phyloP scores from a whole-genome alignment of 257 asterid genomes.

The Striga asiatica region DNA sequence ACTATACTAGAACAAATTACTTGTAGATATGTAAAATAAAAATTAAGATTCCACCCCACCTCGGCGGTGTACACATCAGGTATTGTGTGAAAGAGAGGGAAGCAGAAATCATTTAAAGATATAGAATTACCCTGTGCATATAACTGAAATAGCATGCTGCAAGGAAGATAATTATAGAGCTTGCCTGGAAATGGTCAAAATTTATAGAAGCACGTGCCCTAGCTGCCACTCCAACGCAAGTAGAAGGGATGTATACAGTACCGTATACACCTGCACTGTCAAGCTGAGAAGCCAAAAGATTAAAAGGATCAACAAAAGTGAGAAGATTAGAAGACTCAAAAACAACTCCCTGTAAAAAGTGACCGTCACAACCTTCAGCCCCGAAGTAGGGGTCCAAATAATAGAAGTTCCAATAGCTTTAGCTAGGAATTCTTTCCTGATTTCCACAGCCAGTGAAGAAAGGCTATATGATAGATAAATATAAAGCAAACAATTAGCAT shows the following conservation, averaged over 20 bases:
- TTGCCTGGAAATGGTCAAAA: slow-evolving; percentile 32
- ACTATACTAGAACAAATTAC: no score
- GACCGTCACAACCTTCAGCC: slow-evolving; percentile 23
- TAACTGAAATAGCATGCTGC: neutral
- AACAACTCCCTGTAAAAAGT: slow-evolving; percentile 13
- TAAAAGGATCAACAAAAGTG: slow-evolving; percentile 12
- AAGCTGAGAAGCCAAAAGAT: slow-evolving; percentile 22
- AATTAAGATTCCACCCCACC: no score
- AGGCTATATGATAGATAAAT: slow-evolving; percentile 20
- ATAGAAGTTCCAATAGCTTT: slow-evolving; percentile 34
- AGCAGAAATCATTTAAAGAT: slow-evolving; percentile 1
- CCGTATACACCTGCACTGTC: slow-evolving; percentile 13
- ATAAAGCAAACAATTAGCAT: slow-evolving; percentile 9
- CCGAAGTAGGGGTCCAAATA: slow-evolving; percentile 26
- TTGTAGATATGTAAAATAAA: no score
- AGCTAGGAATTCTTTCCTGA: slow-evolving; percentile 30
- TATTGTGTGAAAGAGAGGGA: no score
- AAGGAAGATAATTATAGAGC: slow-evolving; percentile 4
- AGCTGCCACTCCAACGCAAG: slow-evolving; percentile 40
- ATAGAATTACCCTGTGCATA: no score
- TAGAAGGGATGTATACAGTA: slow-evolving; percentile 19
- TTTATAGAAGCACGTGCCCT: slow-evolving; percentile 26
- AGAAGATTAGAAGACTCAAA: neutral
- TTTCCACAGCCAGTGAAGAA: slow-evolving; percentile 29
- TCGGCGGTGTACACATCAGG: no score